Conservation (phyloP, 371 early-diverging fungal genomes). For the Homolaphlyctis polyrhiza region DNA sequence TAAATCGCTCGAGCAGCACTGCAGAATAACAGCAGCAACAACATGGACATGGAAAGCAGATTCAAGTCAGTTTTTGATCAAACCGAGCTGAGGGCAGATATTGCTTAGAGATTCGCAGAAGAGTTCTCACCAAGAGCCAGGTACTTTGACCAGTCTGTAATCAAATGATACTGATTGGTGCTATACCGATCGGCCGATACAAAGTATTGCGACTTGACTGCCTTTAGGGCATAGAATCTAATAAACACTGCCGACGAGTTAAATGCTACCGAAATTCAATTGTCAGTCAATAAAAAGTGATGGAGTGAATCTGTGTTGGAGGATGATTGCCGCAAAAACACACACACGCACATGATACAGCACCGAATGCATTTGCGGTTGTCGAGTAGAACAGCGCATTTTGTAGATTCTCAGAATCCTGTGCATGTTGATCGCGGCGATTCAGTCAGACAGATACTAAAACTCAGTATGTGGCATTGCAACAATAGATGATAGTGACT, state of each 20-base stretch:
- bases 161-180: background rate
- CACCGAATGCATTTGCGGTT: background rate
- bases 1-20: background rate
- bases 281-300: background rate
- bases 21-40: background rate
- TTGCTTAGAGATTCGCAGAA: too few species aligned
- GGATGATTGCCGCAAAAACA: background rate
- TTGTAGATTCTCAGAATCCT: background rate
- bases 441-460: background rate
- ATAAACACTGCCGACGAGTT: background rate
- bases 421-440: too few species aligned
- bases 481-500: background rate
- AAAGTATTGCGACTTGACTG: background rate
- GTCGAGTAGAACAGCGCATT: background rate
- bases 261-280: background rate
- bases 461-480: too few species aligned
- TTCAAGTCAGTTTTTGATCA: too few species aligned
- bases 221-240: background rate
- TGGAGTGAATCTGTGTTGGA: background rate
- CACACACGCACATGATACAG: background rate
- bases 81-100: background rate
- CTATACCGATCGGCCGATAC: background rate
- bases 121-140: background rate
- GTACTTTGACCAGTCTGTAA: slow-evolving; percentile 2
- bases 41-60: too few species aligned